Base-by-base conservation (phyloP, 2,329 filamentous ascomycete genomes). In the Rachicladosporium sp. region DNA sequence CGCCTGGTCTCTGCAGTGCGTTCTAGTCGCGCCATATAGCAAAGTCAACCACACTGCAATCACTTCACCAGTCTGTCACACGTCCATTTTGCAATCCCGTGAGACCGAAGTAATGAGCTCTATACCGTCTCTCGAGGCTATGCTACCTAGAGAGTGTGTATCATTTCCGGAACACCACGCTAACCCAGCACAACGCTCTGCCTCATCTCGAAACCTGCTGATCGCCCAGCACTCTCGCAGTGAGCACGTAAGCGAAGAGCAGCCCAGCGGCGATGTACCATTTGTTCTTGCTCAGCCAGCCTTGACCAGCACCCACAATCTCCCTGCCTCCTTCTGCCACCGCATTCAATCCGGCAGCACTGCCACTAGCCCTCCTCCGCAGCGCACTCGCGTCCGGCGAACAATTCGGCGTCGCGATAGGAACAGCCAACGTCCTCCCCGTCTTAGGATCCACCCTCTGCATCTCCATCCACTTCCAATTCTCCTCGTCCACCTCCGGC, bases 391-490 rank as follows among this genome's bases (percentile, higher is more conserved):
- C 78, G 63, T 69, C 75, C 41, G 60, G 80, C 54, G 62, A 82
- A 70, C 60, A 84, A 65, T 58, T 37, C 73, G 67, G 55, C 70
- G 65, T 71, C 10, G 65, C 68, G 54, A 32, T 53, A 44, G 13
- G 36, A 36, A 30, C 23, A 31, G 29, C 37, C 34, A 36, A 37
- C 29, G 46, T 47, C 37, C 46, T 73, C 1, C 91, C 91, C 0
- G 85, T 94, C 7, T 68, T 66, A 4, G 74, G 65, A 60, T 98
- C 86, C 50, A 98, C 78, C 48, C 78, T 76, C 56, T 84, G 77
- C 55, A 86, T 78, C 56, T 77, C 77, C 71, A 98, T 93, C 86
- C 85, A 95, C 53, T 77, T 78, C 78, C 81, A 84, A 58, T 98
- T 98, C 67, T 91, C 84, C 46, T 74, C 68, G 57, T 98, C 87